These are phyloP conservation scores for Persicaria tinctoria DNA, from an alignment of 148 eudicot species.

Conservation along the genomic window DNA sequence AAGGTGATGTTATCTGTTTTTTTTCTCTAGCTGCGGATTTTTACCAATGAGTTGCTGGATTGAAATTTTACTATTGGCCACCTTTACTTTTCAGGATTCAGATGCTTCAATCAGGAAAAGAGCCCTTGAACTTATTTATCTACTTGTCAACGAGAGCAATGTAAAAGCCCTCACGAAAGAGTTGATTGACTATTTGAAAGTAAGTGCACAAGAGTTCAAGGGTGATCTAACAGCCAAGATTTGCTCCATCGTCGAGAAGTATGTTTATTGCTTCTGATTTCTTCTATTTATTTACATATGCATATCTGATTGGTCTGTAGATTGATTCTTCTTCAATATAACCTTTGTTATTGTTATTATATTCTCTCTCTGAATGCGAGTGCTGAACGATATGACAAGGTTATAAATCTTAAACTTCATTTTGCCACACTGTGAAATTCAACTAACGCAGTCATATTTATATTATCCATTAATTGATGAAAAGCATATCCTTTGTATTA, in stretches of 20 bases:
- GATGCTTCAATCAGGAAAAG: constrained; percentile 97
- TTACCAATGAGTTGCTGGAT: background rate
- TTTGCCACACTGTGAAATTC: background rate
- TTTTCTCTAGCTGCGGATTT: background rate
- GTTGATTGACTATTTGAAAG: constrained; percentile 78
- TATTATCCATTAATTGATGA: too few relatives aligned
- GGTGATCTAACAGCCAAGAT: constrained; percentile 88
- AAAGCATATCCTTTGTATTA: too few relatives aligned
- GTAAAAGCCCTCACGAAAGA: constrained; percentile 85
- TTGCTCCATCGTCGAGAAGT: constrained; percentile 97
- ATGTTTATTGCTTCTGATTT: constrained; percentile 22
- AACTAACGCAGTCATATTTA: background rate
- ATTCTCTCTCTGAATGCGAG: background rate
- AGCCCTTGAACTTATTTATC: constrained; percentile 94
- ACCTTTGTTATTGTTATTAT: background rate
- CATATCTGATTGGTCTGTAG: background rate
- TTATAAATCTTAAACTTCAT: background rate
- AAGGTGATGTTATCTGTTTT: constrained; percentile 45
- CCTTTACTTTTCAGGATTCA: constrained; percentile 65
- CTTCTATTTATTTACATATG: background rate
- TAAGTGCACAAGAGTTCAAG: constrained; percentile 77
- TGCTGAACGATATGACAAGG: background rate
- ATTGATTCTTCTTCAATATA: background rate
- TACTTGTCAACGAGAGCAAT: constrained; percentile 88
- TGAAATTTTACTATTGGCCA: background rate